Conservation (phyloP, 441 rosid genomes). For the Melastoma candidum region DNA sequence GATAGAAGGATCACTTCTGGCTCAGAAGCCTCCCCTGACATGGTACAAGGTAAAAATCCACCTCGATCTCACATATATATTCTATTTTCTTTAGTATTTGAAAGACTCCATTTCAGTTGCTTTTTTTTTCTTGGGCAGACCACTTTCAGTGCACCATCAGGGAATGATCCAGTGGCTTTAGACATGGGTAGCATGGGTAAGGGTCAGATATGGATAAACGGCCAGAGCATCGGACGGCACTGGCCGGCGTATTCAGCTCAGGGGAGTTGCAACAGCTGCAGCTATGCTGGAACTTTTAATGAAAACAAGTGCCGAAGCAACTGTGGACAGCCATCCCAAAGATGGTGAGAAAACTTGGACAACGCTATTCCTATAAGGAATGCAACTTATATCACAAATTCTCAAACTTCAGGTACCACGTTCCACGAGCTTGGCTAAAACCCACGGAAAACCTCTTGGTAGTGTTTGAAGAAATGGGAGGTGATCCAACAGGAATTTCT, state of each 20-base stretch:
- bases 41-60: conserved; percentile 60
- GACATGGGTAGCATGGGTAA: conserved; percentile 72
- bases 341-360: conserved; percentile 31
- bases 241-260: conserved; percentile 45
- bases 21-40: conserved; percentile 38
- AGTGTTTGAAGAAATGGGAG: conserved; percentile 49
- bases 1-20: conserved; percentile 39
- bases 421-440: conserved; percentile 45
- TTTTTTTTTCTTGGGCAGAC: conserved; percentile 21
- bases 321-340: conserved; percentile 59
- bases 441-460: conserved; percentile 31
- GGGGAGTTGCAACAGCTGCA: conserved; percentile 38
- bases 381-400: conserved; percentile 8
- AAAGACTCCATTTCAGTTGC: background rate
- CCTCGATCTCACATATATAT: background rate
- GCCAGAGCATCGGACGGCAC: conserved; percentile 55
- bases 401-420: conserved; percentile 32
- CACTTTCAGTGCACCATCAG: conserved; percentile 36
- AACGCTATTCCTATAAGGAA: conserved; percentile 5
- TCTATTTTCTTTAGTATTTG: too few relatives aligned
- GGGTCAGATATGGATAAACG: conserved; percentile 63
- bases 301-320: conserved; percentile 44
- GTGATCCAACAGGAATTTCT: conserved; percentile 36
- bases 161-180: conserved; percentile 48
- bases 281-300: conserved; percentile 42